phyloP scores from a whole-genome alignment of 768 basidiomycete species.

The Hypholoma sublateritium region DNA sequence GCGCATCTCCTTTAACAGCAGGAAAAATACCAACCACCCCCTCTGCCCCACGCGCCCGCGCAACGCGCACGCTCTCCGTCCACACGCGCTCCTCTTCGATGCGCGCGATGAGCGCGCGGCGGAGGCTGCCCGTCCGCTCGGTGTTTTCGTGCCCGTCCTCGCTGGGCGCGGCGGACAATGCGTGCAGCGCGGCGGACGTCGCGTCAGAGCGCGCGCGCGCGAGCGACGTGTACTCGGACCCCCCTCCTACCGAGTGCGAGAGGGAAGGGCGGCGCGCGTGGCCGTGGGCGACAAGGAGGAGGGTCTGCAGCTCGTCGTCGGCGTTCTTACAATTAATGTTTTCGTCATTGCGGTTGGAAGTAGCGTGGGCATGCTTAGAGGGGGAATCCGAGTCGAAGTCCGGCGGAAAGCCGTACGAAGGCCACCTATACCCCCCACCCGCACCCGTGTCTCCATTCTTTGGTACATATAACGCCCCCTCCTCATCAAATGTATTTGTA shows the following conservation, averaged over 20 bases:
- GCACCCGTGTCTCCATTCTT: not conserved
- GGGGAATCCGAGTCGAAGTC: constrained; percentile 12
- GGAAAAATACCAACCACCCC: too few species aligned
- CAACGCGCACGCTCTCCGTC: not conserved
- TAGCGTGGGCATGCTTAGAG: constrained; percentile 1
- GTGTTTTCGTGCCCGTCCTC: not conserved
- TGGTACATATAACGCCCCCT: not conserved
- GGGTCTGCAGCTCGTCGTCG: not conserved
- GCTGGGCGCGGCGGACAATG: constrained; percentile 16
- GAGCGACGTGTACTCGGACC: not conserved
- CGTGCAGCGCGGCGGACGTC: constrained; percentile 22
- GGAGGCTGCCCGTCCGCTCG: constrained; percentile 18
- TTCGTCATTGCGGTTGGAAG: not conserved
- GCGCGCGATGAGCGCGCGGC: constrained; percentile 45
- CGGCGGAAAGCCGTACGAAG: constrained; percentile 17
- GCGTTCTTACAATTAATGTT: not conserved
- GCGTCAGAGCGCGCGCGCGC: constrained; percentile 10
- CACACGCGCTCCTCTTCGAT: constrained; percentile 11
- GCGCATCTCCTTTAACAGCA: too few species aligned
- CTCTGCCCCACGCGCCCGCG: not conserved
- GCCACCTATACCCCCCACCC: constrained; percentile 15
- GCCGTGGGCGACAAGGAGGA: constrained; percentile 1
- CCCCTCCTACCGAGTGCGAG: not conserved
- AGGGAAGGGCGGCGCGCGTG: not conserved
- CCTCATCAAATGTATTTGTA: not conserved